These are phyloP conservation scores for Falciphora oryzae DNA, from an alignment of 2,329 filamentous ascomycete genomes.

Conservation along the genomic window DNA sequence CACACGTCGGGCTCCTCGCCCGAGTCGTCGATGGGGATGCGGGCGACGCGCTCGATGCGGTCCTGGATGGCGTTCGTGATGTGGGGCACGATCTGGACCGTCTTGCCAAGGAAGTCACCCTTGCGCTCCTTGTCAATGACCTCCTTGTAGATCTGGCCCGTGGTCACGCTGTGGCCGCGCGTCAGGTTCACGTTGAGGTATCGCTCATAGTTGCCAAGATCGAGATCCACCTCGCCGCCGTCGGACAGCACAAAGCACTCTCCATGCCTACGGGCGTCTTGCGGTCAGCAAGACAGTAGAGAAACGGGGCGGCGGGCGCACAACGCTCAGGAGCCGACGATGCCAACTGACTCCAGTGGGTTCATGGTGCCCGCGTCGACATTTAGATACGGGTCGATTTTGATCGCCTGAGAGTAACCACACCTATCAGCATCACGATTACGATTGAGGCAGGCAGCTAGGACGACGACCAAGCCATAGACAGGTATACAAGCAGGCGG, in stretches of 20 bases:
- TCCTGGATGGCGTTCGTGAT: conserved; percentile 88
- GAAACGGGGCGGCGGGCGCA: conserved; percentile 1
- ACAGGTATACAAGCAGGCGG: conserved; percentile 51
- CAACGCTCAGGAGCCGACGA: conserved; percentile 4
- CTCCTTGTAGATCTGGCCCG: conserved; percentile 89
- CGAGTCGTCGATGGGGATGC: conserved; percentile 80
- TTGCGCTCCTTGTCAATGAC: conserved; percentile 67
- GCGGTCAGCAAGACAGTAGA: conserved; percentile 10
- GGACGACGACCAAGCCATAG: neutral
- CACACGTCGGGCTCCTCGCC: conserved; percentile 83
- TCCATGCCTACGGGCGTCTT: conserved; percentile 55
- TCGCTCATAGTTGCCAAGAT: conserved; percentile 53
- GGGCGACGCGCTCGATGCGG: conserved; percentile 83
- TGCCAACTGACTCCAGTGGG: conserved; percentile 28
- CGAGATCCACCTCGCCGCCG: conserved; percentile 60
- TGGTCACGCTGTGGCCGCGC: conserved; percentile 92
- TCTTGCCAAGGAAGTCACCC: conserved; percentile 79
- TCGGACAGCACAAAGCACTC: conserved; percentile 86
- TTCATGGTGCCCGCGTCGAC: conserved; percentile 30
- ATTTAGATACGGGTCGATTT: conserved; percentile 47
- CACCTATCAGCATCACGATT: neutral
- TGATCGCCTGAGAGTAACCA: conserved; percentile 25
- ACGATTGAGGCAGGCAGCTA: neutral
- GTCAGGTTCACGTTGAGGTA: conserved; percentile 80
- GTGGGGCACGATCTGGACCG: conserved; percentile 80